Percentiles rank a stretch among this genome's conserved stretches.
phyloP scores from a whole-genome alignment of 1,139 yeast genomes.

The Kodamaea arcana region DNA sequence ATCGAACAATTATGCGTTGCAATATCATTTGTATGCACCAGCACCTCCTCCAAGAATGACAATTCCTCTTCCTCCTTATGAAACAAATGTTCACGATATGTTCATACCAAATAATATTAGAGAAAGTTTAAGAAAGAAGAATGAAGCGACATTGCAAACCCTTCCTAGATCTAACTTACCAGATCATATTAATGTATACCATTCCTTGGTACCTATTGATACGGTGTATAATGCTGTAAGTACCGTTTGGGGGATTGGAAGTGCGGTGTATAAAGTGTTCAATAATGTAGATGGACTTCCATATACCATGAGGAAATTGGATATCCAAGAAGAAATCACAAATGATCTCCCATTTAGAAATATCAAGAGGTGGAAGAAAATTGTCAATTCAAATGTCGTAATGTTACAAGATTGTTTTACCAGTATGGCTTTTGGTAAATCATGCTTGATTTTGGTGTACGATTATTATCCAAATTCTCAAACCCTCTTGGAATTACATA shows the following conservation, averaged over 20 bases:
- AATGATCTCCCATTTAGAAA: constrained; percentile 49
- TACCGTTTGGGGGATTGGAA: constrained; percentile 56
- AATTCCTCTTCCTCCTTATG: constrained; percentile 60
- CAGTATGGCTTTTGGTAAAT: constrained; percentile 78
- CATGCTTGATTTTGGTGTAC: constrained; percentile 35
- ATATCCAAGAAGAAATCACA: constrained; percentile 40
- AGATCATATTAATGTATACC: constrained; percentile 75
- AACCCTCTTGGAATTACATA: constrained; percentile 48
- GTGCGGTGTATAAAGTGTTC: constrained; percentile 72
- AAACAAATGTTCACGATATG: constrained; percentile 62
- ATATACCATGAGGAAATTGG: constrained; percentile 73
- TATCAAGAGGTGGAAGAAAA: constrained; percentile 44
- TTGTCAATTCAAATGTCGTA: constrained; percentile 62
- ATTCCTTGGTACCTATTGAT: constrained; percentile 83
- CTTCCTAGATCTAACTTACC: constrained; percentile 62
- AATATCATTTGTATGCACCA: constrained; percentile 89
- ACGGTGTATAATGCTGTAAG: constrained; percentile 49
- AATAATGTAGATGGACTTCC: constrained; percentile 76
- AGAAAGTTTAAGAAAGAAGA: constrained; percentile 65
- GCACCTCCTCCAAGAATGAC: constrained; percentile 72
- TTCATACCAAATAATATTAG: constrained; percentile 73
- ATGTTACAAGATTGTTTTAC: constrained; percentile 79
- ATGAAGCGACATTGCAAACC: constrained; percentile 77
- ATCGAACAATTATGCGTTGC: constrained; percentile 53
- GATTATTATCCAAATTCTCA: constrained; percentile 66